Evolutionary conservation across 176 grass and related monocot species (phyloP).

Genomic region (maize (Zea mays)): Zm-B73-REFERENCE-NAM-5.0 NC_050102.1:173771001-173771500

Average conservation of each 20-base stretch:
- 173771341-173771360: slow-evolving; percentile 41
- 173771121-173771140: not conserved
- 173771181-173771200: slow-evolving; percentile 67
- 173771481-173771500: not conserved
- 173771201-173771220: slow-evolving; percentile 49
- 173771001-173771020: slow-evolving; percentile 47
- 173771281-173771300: slow-evolving; percentile 11
- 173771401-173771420: slow-evolving; percentile 38
- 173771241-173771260: slow-evolving; percentile 64
- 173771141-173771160: not conserved
- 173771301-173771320: slow-evolving; percentile 30
- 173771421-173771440: slow-evolving; percentile 37
- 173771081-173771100: not conserved
- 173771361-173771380: slow-evolving; percentile 77
- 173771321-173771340: slow-evolving; percentile 10
- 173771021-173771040: not conserved
- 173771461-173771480: not conserved
- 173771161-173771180: slow-evolving; percentile 15
- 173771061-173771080: too few species aligned
- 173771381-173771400: slow-evolving; percentile 78
- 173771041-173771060: not conserved
- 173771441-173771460: not conserved
- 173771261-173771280: slow-evolving; percentile 54
- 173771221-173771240: slow-evolving; percentile 7
- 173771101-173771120: not conserved